Conservation (phyloP, 2,329 filamentous ascomycete genomes). For the Fusarium lateritium region DNA sequence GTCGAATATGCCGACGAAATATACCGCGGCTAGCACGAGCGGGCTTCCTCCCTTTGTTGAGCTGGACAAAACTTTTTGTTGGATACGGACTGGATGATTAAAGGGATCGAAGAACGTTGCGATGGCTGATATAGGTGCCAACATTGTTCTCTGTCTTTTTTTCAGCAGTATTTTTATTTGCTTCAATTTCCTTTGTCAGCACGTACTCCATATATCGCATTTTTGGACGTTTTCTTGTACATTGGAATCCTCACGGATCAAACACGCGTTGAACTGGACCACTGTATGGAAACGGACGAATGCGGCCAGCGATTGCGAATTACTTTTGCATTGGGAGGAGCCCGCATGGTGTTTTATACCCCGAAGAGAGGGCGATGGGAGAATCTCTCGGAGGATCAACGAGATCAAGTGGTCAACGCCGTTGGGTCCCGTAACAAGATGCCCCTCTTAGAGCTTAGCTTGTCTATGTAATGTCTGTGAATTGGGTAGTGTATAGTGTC, state of each 20-base stretch:
- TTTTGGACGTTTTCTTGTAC: constrained; percentile 31
- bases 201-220: constrained; percentile 42
- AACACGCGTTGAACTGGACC: constrained; percentile 7
- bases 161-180: constrained; percentile 36
- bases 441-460: constrained; percentile 32
- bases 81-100: constrained; percentile 38
- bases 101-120: constrained; percentile 36
- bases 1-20: constrained; percentile 22
- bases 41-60: constrained; percentile 43
- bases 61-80: constrained; percentile 45
- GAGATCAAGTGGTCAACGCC: constrained; percentile 29
- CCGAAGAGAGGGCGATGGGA: constrained; percentile 35
- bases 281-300: constrained; percentile 34
- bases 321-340: constrained; percentile 37
- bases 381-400: constrained; percentile 34
- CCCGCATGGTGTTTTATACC: constrained; percentile 33
- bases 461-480: constrained; percentile 48
- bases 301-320: constrained; percentile 37
- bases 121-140: constrained; percentile 36
- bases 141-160: constrained; percentile 37
- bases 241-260: constrained; percentile 28
- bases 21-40: constrained; percentile 21
- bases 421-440: constrained; percentile 26
- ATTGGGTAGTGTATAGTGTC: constrained; percentile 46
- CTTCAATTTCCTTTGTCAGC: constrained; percentile 41